Base-by-base conservation (phyloP, 2,329 filamentous ascomycete species). In the Aspergillus spinulosporus region DNA sequence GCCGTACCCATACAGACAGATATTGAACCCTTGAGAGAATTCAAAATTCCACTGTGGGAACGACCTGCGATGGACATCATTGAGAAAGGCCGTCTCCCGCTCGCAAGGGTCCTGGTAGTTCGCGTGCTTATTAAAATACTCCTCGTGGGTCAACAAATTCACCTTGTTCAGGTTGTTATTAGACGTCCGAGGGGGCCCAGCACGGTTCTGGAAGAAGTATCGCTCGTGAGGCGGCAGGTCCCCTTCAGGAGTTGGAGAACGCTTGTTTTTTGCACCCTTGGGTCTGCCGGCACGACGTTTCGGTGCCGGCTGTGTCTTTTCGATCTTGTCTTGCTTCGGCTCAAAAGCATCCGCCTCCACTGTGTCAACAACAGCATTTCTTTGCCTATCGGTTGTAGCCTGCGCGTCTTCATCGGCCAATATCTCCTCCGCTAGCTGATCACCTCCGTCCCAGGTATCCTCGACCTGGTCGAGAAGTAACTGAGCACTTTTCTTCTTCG, bases 21-120 rank as follows among this genome's bases (percentile, higher is more conserved):
- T 79, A 67, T 90, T 92, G 78, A 96, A 97, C 21, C 87, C 86
- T 70, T 96, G 86, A 4, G 86, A 81, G 12, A 97, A 82, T 76
- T 99, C 94, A 70, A 97, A 97, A 0, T 83, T 77, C 94, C 94
- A 99, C 71, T 97, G 94, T 1, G 88, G 83, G 71, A 96, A 97
- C 0, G 89, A 91, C 59, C 88, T 85, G 44, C 85, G 79, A 69
- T 97, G 93, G 21, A 96, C 75, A 5, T 85, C 82, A 62, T 89
- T 81, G 29, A 99, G 78, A 61, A 88, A 88, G 14, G 83, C 79
- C 49, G 89, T 83, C 62, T 95, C 89, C 2, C 80, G 74, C 34
- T 79, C 78, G 70, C 96, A 92, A 0, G 83, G 84, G 63, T 96
- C 88, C 57, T 80, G 69, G 62, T 86, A 85, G 36, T 82, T 78